Base-by-base conservation (phyloP, 371 early-diverging fungal species). In the Mortierella sp. region DNA sequence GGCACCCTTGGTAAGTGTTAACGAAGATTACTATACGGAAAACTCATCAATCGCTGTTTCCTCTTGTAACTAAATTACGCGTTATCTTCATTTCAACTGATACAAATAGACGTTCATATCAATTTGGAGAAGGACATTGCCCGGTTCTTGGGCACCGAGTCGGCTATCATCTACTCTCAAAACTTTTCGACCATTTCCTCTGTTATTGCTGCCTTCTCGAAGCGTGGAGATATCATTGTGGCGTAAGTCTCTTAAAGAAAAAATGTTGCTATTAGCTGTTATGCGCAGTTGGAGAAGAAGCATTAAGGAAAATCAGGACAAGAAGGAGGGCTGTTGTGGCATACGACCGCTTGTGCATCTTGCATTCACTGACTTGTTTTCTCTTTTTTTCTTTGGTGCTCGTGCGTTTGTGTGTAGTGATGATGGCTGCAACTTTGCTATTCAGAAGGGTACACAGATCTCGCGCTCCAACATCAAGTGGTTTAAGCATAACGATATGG, bases 161-260 rank as follows among this genome's bases (percentile, higher is more conserved):
- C 90, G 26, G 93, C 98, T n/a, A 98, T 99, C 71, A 93, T 99
- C 66, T 99, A 99, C 87, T 95, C 99, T 39, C 99, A 99, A 88
- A 96, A 95, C 5, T 98, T 99, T 83, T 95, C 98, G 26, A 95
- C 98, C 34, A 92, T 99, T 40, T 92, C 96, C 14, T 95, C 96
- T 16, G 98, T 97, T 34, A 98, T 99, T 84, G 97, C 99, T 26
- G 98, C 99, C 44, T 99, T 99, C 87, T 93, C 97, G 66, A 99
- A 98, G 91, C 91, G 98, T 80, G 97, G 98, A 45, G 99, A 99
- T 82, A 92, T 96, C 53, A 93, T 99, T 79, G 96, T 99, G 58
- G 96, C 87, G 92, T 90, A 87, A 83, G 89, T 66, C 47, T 64
- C 31, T 31, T 29, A 45, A 45, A 45, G 14, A 45, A 45, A 45